phyloP scores from a whole-genome alignment of 306 rosid species.

The Rubus idaeus region DNA sequence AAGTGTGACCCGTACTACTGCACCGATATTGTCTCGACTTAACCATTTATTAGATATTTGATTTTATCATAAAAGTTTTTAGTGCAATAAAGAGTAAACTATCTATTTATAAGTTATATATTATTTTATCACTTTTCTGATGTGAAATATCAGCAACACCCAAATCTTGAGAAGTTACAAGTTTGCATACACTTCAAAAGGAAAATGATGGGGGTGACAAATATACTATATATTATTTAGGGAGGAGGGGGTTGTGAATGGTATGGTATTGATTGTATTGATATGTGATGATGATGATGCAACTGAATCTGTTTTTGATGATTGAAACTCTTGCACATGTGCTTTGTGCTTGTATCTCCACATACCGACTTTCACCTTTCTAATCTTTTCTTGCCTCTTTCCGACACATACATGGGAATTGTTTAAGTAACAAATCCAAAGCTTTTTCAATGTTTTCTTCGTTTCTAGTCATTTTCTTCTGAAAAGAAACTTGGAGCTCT shows the following conservation, averaged over 20 bases:
- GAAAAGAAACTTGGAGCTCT: conserved; percentile 17
- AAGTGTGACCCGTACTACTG: no score
- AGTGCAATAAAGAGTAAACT: no score
- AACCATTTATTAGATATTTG: no score
- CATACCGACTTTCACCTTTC: conserved; percentile 19
- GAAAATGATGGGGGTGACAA: conserved; percentile 1
- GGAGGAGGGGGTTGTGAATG: neutral
- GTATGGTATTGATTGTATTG: neutral
- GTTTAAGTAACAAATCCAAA: conserved; percentile 30
- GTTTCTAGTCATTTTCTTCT: conserved; percentile 36
- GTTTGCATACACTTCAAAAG: neutral
- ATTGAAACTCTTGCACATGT: conserved; percentile 9
- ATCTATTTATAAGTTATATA: no score
- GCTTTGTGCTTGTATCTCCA: conserved; percentile 24
- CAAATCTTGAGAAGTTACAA: neutral
- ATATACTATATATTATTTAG: neutral
- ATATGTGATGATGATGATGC: conserved; percentile 6
- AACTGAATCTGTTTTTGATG: conserved; percentile 8
- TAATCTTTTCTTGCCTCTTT: conserved; percentile 23
- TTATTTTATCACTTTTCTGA: no score
- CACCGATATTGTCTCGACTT: no score
- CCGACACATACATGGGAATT: conserved; percentile 19
- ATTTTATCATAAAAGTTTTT: no score
- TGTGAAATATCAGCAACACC: neutral
- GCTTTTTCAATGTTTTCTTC: conserved; percentile 29